Evolutionary conservation across 768 basidiomycete species (phyloP), one percentile per base, ranked within the genome.

Genomic region (Tylopilus vinaceipallidus): DNA sequence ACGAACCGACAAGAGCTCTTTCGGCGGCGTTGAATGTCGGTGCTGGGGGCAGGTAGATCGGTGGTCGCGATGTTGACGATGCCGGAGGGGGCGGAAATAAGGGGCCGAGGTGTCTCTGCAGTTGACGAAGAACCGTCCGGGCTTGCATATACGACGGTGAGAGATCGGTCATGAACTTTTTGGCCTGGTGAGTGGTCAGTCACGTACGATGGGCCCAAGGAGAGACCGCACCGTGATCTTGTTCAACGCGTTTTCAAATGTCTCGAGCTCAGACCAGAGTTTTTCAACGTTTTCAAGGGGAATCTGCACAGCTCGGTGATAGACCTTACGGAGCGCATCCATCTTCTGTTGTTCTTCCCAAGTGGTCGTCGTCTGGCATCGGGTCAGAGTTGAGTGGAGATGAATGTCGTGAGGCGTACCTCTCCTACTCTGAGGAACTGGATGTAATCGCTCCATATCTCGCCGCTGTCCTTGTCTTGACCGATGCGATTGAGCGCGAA

Each of bases 311-410:
- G 92, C 95, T 43, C 91, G 84, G 62, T 95, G 91, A 71, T 97
- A 97, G 1, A 90, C 85, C 65, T 90, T 91, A 50, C 97, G 83
- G 4, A 98, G 74, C 2, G 84, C 81, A 57, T 97, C 95, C 87
- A 93, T 94, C 66, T 93, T 92, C 63, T 95, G 91, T 60, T 94
- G 91, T 56, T 88, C 85, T 66, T 98, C 95, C 94, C 95, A 98
- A 17, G 92, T 91, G 22, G 86, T 89, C 12, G 79, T 80, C 0
- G 87, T 76, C 83, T 82, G 58, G 14, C 35, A 41, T 46, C 11
- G 40, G 22, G 19, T 33, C 55, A 30, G 64, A 48, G 39, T 33
- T 34, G 32, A 29, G 26, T 46, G 32, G 9, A 3, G 16, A 12
- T 23, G n/a, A 52, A 19, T 39, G 42, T 12, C 16, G 13, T 26